Evolutionary conservation across 768 basidiomycete genomes (phyloP), one percentile per base, ranked within the genome.

Genomic region (Stropharia rugosoannulata): DNA sequence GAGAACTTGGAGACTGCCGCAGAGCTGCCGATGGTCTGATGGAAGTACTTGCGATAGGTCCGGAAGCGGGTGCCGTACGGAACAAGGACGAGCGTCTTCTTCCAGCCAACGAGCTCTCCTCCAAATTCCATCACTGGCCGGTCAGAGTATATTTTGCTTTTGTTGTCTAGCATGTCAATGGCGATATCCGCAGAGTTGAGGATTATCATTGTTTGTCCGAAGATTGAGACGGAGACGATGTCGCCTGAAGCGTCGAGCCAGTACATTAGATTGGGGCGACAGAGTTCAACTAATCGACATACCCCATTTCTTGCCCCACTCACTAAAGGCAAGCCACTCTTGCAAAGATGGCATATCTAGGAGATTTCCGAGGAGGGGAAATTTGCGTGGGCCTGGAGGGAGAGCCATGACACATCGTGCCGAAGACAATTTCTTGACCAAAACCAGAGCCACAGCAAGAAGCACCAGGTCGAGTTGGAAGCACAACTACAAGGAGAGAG

Each of bases 101-200:
- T 75, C 73, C 74, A 74, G 0, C 73, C 73, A 2, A 72, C 77
- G 15, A 81, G 68, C 36, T 76, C 74, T 12, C 73, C 74, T 7
- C 72, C 71, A 74, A 79, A 76, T 32, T 68, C 68, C 46, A 74
- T 62, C 15, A 70, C 55, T 0, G 84, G 81, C 35, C 84, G 72
- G 64, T 84, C 82, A 15, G 84, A 85, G 60, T 84, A 83, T 29
- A 77, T 74, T 12, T 73, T 67, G 35, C 82, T 77, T 53, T 77
- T 80, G 57, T 76, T 78, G 35, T 83, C 78, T 22, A 84, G 75
- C 68, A 83, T 68, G 27, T 81, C 77, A n/a, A 70, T 61, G 3
- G 81, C 80, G 1, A 61, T 52, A 22, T 75, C 62, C 5, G 57
- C 61, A 0, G 71, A 74, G 62, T 80, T 83, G 25, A 83, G 27